Conservation (phyloP, 257 asterid genomes). For the Catharanthus roseus region DNA sequence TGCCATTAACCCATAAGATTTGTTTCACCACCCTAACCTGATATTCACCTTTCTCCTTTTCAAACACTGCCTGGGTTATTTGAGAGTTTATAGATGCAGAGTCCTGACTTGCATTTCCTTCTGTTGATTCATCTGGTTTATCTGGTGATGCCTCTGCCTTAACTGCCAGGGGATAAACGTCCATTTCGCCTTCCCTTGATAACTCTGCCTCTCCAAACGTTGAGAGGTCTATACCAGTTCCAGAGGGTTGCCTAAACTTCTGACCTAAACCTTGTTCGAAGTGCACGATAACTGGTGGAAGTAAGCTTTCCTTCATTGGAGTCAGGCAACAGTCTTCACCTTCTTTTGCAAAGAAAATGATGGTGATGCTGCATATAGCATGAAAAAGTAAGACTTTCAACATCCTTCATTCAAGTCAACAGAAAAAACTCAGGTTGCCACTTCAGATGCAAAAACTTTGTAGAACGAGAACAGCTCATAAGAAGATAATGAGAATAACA, state of each 20-base stretch:
- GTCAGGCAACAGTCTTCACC: slow-evolving; percentile 76
- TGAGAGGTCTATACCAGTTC: slow-evolving; percentile 81
- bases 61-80: slow-evolving; percentile 79
- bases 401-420: neutral
- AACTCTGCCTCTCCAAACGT: slow-evolving; percentile 56
- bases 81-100: slow-evolving; percentile 56
- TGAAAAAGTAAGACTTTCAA: slow-evolving; percentile 7
- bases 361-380: slow-evolving; percentile 58
- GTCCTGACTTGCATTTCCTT: slow-evolving; percentile 26
- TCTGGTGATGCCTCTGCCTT: slow-evolving; percentile 68
- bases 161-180: slow-evolving; percentile 71
- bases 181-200: slow-evolving; percentile 54
- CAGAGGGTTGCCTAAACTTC: slow-evolving; percentile 77
- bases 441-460: neutral
- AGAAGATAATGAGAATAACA: neutral
- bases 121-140: slow-evolving; percentile 22
- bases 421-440: neutral
- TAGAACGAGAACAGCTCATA: neutral
- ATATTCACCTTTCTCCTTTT: slow-evolving; percentile 72
- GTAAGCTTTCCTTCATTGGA: slow-evolving; percentile 54
- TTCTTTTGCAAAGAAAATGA: slow-evolving; percentile 85
- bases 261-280: slow-evolving; percentile 77
- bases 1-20: slow-evolving; percentile 75
- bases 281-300: slow-evolving; percentile 61
- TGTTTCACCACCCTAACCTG: slow-evolving; percentile 72